A percentile compares a stretch with the other conserved stretches of the same genome.
Evolutionary conservation across 2,329 filamentous ascomycete genomes (phyloP).

Genomic region (Penicillium sp.): DNA sequence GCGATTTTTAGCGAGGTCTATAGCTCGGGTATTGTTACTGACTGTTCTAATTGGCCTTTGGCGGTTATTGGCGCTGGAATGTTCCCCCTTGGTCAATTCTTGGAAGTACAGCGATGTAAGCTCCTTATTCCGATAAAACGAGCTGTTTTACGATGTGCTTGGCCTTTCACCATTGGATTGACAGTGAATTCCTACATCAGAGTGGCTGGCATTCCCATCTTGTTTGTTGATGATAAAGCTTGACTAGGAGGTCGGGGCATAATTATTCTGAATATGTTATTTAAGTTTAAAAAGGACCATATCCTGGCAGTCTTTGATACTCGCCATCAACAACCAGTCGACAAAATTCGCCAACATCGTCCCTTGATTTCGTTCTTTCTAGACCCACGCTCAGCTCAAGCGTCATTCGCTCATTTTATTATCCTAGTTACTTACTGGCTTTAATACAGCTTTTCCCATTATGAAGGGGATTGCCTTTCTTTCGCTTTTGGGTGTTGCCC

Average conservation of each 20-base stretch:
- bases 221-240: neutral
- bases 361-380: conserved; percentile 2
- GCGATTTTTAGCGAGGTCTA: neutral
- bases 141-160: neutral
- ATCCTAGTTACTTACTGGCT: neutral
- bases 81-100: neutral
- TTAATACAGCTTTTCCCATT: conserved; percentile 2
- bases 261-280: too few species aligned
- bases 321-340: conserved; percentile 3
- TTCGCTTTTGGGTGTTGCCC: conserved; percentile 40
- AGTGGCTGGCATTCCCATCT: neutral
- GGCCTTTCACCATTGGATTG: neutral
- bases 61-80: neutral
- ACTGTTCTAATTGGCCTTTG: neutral
- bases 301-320: neutral
- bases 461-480: conserved; percentile 20
- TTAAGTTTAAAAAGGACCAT: neutral
- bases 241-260: neutral
- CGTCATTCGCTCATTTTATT: neutral
- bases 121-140: neutral
- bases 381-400: neutral
- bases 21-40: neutral
- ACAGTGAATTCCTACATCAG: neutral
- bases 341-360: conserved; percentile 8
- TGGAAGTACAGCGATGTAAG: neutral